Evolutionary conservation across 805 yeast genomes (phyloP).

Genomic region (Sugiyamaella chiloensis): DNA sequence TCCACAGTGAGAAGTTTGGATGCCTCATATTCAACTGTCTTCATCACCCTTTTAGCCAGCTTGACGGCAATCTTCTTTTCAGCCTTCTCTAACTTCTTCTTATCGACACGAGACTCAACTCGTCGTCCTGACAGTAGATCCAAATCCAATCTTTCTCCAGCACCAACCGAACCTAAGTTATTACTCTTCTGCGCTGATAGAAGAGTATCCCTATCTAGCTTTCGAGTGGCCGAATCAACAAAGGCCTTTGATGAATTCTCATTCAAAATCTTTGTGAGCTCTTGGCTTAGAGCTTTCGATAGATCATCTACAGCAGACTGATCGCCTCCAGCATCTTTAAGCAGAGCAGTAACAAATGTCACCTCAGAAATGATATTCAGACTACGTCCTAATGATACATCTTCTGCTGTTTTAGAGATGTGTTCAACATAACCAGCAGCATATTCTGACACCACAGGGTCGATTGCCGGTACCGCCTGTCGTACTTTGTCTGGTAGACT

Average conservation of each 20-base stretch:
- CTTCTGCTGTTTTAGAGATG: conserved; percentile 71
- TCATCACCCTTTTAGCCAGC: conserved; percentile 72
- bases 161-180: conserved; percentile 74
- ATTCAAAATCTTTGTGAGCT: conserved; percentile 51
- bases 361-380: conserved; percentile 68
- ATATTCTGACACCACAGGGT: conserved; percentile 83
- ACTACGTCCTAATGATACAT: conserved; percentile 65
- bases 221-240: conserved; percentile 81
- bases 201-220: conserved; percentile 63
- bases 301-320: conserved; percentile 51
- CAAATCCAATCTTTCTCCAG: conserved; percentile 78
- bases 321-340: conserved; percentile 82
- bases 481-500: conserved; percentile 53
- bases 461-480: conserved; percentile 82
- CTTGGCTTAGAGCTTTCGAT: conserved; percentile 46
- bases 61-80: conserved; percentile 96
- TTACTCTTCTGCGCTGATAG: conserved; percentile 65
- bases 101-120: conserved; percentile 91
- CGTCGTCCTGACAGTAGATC: conserved; percentile 83
- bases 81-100: conserved; percentile 94
- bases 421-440: conserved; percentile 87
- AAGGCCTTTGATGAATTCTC: conserved; percentile 72
- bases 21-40: conserved; percentile 54
- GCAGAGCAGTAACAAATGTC: conserved; percentile 57
- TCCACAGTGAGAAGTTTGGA: conserved; percentile 75